phyloP scores from a whole-genome alignment of 805 yeast genomes.

The Isabelozyma heimii region DNA sequence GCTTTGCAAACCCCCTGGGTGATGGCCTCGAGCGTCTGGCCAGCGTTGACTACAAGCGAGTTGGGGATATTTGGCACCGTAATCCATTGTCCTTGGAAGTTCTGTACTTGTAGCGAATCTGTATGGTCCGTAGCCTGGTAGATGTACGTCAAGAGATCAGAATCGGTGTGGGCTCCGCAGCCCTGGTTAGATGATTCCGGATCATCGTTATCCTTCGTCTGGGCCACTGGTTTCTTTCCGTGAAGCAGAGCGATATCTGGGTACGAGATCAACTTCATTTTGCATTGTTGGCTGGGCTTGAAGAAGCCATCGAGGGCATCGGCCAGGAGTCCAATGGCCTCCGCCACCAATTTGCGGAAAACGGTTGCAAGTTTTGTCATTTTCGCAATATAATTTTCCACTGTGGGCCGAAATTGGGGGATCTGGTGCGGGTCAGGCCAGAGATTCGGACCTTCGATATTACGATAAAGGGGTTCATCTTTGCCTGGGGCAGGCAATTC shows the following conservation, averaged over 20 bases:
- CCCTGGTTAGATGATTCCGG: slow-evolving; percentile 41
- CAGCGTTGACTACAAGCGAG: slow-evolving; percentile 55
- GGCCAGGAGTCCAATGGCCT: slow-evolving; percentile 49
- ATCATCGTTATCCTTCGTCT: slow-evolving; percentile 17
- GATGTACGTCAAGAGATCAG: slow-evolving; percentile 58
- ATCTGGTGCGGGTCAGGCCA: slow-evolving; percentile 45
- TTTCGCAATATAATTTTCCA: slow-evolving; percentile 41
- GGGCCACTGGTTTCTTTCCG: slow-evolving; percentile 16
- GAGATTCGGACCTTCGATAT: slow-evolving; percentile 56
- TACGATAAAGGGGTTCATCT: slow-evolving; percentile 42
- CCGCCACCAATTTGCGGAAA: slow-evolving; percentile 50
- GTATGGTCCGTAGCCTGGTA: slow-evolving; percentile 51
- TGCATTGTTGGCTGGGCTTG: slow-evolving; percentile 49
- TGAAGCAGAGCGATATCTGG: slow-evolving; percentile 41
- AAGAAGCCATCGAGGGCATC: slow-evolving; percentile 48
- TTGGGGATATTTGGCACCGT: slow-evolving; percentile 48
- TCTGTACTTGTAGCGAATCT: slow-evolving; percentile 55
- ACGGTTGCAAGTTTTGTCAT: slow-evolving; percentile 43
- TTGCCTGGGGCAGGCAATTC: slow-evolving; percentile 42
- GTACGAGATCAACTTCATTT: slow-evolving; percentile 55
- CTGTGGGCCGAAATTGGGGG: slow-evolving; percentile 43
- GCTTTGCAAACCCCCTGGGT: slow-evolving; percentile 59
- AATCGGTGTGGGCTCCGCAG: slow-evolving; percentile 67
- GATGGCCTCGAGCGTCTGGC: slow-evolving; percentile 60
- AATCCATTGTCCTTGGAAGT: slow-evolving; percentile 56